Evolutionary conservation across 441 rosid species (phyloP).

Genomic region (Sinapis alba): DNA sequence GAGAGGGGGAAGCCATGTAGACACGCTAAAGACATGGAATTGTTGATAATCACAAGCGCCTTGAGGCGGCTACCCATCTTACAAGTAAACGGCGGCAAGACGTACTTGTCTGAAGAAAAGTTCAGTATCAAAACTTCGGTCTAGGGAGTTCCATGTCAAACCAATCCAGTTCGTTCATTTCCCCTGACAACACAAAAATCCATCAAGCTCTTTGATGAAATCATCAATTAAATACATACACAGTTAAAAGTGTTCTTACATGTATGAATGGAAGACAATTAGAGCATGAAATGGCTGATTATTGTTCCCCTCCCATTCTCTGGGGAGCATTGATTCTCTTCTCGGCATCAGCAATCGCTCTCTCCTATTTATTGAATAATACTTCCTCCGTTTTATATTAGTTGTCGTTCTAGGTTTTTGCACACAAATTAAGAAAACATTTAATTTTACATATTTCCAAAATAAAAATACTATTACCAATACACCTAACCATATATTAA

Average conservation of each 20-base stretch:
- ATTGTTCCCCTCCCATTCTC: conserved; percentile 74
- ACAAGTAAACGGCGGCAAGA: conserved; percentile 76
- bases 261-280: conserved; percentile 75
- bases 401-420: too few relatives aligned
- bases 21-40: conserved; percentile 48
- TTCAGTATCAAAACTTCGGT: conserved; percentile 78
- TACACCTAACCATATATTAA: too few relatives aligned
- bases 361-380: conserved; percentile 50
- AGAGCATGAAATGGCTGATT: conserved; percentile 65
- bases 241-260: conserved; percentile 38
- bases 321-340: conserved; percentile 60
- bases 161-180: conserved; percentile 88
- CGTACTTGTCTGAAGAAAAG: conserved; percentile 57
- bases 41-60: conserved; percentile 68
- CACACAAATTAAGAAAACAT: too few relatives aligned
- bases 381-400: too few relatives aligned
- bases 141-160: conserved; percentile 69
- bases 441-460: too few relatives aligned
- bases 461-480: too few relatives aligned
- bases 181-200: conserved; percentile 43
- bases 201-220: not conserved
- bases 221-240: not conserved
- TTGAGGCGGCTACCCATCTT: conserved; percentile 74
- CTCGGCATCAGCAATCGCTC: conserved; percentile 69
- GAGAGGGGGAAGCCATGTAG: conserved; percentile 56